Evolutionary conservation across 2,329 filamentous ascomycete genomes (phyloP).

Genomic region (Blastomyces silverae): DNA sequence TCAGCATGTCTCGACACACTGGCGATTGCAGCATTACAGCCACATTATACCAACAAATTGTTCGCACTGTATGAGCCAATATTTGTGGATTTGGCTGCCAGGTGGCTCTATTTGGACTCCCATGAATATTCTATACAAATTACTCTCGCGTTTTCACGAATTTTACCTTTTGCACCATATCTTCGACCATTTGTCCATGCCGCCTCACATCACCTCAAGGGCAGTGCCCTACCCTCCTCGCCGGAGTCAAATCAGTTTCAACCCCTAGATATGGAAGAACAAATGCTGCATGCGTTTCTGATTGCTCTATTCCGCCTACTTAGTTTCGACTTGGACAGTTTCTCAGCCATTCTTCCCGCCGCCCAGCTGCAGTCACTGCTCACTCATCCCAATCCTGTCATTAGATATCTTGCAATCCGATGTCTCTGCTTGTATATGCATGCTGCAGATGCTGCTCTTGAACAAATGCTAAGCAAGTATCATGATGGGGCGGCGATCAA

Average conservation of each 20-base stretch:
- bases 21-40: constrained; percentile 62
- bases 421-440: constrained; percentile 72
- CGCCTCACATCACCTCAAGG: constrained; percentile 32
- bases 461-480: constrained; percentile 62
- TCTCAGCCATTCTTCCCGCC: constrained; percentile 58
- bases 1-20: constrained; percentile 65
- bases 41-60: constrained; percentile 47
- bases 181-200: constrained; percentile 65
- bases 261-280: constrained; percentile 33
- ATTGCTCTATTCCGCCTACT: constrained; percentile 72
- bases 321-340: constrained; percentile 64
- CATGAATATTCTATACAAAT: constrained; percentile 37
- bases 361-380: constrained; percentile 64
- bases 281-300: constrained; percentile 45
- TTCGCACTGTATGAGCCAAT: constrained; percentile 67
- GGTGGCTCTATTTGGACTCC: constrained; percentile 55
- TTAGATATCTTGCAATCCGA: constrained; percentile 75
- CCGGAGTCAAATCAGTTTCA: constrained; percentile 28
- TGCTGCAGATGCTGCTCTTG: constrained; percentile 70
- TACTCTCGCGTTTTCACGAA: constrained; percentile 67
- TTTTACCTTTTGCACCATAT: constrained; percentile 75
- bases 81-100: constrained; percentile 74
- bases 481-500: constrained; percentile 57
- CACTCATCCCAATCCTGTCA: constrained; percentile 48
- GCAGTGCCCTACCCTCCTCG: constrained; percentile 30